Evolutionary conservation across 1,284 basidiomycete genomes (phyloP).

Genomic region (Testicularia cyperi): DNA sequence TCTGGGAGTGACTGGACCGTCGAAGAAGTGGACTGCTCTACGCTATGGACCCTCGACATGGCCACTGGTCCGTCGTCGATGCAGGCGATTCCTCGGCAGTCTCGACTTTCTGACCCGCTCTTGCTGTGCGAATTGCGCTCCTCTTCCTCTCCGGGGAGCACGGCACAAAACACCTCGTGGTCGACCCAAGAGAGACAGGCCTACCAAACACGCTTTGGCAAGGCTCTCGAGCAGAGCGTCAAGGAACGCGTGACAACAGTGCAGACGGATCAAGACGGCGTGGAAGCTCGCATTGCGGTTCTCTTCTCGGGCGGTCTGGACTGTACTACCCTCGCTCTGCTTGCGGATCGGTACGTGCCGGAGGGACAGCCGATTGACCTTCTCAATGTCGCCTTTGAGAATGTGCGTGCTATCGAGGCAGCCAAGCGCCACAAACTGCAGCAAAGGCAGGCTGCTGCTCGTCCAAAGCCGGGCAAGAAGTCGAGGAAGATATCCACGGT

Average conservation of each 20-base stretch:
- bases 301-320: conserved; percentile 97
- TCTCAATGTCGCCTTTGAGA: conserved; percentile 93
- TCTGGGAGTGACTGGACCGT: conserved; percentile 61
- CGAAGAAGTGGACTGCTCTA: conserved; percentile 69
- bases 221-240: conserved; percentile 61
- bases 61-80: conserved; percentile 2
- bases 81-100: neutral
- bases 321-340: conserved; percentile 77
- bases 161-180: too few relatives aligned
- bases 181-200: too few relatives aligned
- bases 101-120: conserved; percentile 7
- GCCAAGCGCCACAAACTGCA: conserved; percentile 6
- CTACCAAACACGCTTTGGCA: conserved; percentile 50
- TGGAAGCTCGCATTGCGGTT: conserved; percentile 69
- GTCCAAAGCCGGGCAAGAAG: neutral
- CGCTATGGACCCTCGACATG: conserved; percentile 67
- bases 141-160: conserved; percentile 22
- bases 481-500: too few relatives aligned
- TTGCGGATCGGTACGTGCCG: conserved; percentile 67
- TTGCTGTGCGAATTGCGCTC: conserved; percentile 12
- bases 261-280: conserved; percentile 7
- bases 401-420: conserved; percentile 69
- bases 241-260: conserved; percentile 63
- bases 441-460: neutral
- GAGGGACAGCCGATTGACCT: conserved; percentile 79